Base-by-base conservation (phyloP, 805 yeast species). In the Phaffomyces opuntiae region DNA sequence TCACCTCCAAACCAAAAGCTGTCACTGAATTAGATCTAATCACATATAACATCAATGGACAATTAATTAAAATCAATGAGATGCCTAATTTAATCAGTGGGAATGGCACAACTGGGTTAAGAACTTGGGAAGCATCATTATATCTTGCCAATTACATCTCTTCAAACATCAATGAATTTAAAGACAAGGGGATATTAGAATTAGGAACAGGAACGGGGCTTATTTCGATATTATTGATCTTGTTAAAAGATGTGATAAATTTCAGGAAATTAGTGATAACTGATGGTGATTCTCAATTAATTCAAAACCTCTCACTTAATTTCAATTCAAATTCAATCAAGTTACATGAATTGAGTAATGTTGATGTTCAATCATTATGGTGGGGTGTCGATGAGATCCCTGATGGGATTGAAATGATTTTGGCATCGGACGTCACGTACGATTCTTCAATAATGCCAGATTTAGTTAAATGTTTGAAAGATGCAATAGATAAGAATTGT, bases 121-220 rank as follows among this genome's bases (percentile, higher is more conserved):
- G 97, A 36, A 91, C 97, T 0, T 90, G 97, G 98, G 96, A 88
- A 58, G 97, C 96, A 3, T 84, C 96, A 0, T 53, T 86, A 7
- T 87, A 70, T 44, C 63, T 91, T 8, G 67, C 83, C 1, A 72
- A 79, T 35, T 83, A 66, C 53, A 53, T 86, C 14, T 51, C 67
- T 1, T 42, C 49, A 29, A 29, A 29, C 13, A 29, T 29, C 0
- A 39, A 46, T 4, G 38, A 46, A 9, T 19, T 54, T 4, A 55
- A 66, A 16, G 48, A 45, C 2, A 58, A 57, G n/a, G 56, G 57
- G 32, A 58, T 85, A 0, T 59, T 87, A 11, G 98, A 90, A 55
- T 60, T 90, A 24, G 98, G 98, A 0, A 76, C 93, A 11, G 98
- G 98, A 0, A 88, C 97, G 0, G 97, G 96, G 0, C 64, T 91